phyloP scores from a whole-genome alignment of 345 rosid species.

The Turnera subulata region DNA sequence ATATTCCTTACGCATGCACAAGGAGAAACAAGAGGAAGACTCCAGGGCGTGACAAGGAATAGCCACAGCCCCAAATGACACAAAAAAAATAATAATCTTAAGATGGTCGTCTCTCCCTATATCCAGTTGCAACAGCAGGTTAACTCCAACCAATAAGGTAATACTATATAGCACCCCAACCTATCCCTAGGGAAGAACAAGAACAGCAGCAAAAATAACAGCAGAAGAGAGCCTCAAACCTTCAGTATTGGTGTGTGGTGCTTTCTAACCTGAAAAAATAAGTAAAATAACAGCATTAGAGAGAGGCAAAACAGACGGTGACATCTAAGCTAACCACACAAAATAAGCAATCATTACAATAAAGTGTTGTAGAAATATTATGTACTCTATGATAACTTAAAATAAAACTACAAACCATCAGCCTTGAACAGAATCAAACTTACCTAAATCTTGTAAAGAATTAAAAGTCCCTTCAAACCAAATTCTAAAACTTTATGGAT shows the following conservation, averaged over 20 bases:
- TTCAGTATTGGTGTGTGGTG: constrained; percentile 27
- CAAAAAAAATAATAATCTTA: background rate
- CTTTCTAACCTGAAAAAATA: constrained; percentile 21
- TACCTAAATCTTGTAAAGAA: background rate
- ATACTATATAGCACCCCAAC: too few species aligned
- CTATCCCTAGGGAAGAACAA: too few species aligned
- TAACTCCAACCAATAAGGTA: too few species aligned
- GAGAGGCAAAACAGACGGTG: background rate
- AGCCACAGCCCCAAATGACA: background rate
- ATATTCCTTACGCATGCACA: background rate
- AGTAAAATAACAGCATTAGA: background rate
- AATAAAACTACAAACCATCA: background rate
- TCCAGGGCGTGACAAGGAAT: too few species aligned
- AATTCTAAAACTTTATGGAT: background rate
- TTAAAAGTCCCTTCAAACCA: background rate
- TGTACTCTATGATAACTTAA: background rate
- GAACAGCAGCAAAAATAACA: background rate
- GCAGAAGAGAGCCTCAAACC: constrained; percentile 17
- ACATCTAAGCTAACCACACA: background rate
- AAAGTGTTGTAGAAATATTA: background rate
- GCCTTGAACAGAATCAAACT: constrained; percentile 1
- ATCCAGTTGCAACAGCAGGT: background rate
- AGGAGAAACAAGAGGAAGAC: background rate
- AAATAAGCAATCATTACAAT: background rate
- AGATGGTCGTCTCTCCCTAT: background rate